A percentile compares a stretch with the other conserved stretches of the same genome.
Evolutionary conservation across 805 yeast species (phyloP).

Genomic region (Pachysolen tannophilus): DNA sequence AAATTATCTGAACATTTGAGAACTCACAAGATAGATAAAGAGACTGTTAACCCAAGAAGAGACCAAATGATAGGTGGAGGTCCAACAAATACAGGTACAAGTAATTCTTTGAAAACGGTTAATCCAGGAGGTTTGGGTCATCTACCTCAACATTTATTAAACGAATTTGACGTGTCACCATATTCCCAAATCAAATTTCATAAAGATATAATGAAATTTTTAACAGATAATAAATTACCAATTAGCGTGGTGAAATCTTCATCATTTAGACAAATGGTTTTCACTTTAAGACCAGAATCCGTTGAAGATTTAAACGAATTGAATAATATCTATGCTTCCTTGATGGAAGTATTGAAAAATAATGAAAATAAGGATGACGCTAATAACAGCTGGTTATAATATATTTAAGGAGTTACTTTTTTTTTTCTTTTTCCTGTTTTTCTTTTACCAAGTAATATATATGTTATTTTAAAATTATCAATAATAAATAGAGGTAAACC

Average conservation of each 20-base stretch:
- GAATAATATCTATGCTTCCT: conserved; percentile 33
- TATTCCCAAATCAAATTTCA: conserved; percentile 41
- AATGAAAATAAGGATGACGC: conserved; percentile 22
- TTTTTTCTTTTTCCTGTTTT: not conserved
- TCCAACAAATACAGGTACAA: not conserved
- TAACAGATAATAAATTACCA: conserved; percentile 44
- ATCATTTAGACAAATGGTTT: conserved; percentile 42
- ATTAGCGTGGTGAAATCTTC: conserved; percentile 39
- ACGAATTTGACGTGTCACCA: conserved; percentile 29
- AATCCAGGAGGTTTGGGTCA: conserved; percentile 8
- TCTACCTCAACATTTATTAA: conserved; percentile 9
- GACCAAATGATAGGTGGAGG: conserved; percentile 30
- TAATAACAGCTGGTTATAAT: conserved; percentile 5
- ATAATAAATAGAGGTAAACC: conserved; percentile 3
- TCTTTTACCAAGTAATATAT: not conserved
- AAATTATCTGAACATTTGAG: conserved; percentile 48
- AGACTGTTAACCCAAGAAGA: conserved; percentile 32
- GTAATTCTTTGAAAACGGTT: conserved; percentile 4
- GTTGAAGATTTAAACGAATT: conserved; percentile 38
- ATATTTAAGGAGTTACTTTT: not conserved
- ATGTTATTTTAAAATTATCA: not conserved
- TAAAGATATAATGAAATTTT: conserved; percentile 39
- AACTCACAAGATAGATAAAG: conserved; percentile 40
- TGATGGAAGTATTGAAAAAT: conserved; percentile 31
- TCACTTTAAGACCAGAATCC: conserved; percentile 41